A percentile compares a stretch with the other conserved stretches of the same genome.
Evolutionary conservation across 2,329 filamentous ascomycete species (phyloP).

Genomic region (Penicillium occitanis): DNA sequence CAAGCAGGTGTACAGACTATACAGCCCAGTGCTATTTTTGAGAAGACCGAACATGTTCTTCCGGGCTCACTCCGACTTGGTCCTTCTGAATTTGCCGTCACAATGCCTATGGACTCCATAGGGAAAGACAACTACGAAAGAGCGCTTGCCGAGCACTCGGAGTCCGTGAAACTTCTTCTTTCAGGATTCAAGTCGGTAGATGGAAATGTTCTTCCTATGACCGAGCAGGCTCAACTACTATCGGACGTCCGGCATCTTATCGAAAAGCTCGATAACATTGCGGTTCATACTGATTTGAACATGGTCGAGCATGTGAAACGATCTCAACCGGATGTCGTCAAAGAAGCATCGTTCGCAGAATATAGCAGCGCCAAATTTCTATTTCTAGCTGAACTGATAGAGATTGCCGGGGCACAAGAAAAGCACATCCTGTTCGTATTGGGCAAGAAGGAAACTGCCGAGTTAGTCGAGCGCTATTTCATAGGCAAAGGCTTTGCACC

Average conservation of each 20-base stretch:
- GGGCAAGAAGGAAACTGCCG: conserved; percentile 36
- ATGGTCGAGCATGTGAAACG: conserved; percentile 40
- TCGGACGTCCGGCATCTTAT: conserved; percentile 38
- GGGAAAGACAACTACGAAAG: conserved; percentile 45
- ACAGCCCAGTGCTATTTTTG: conserved; percentile 39
- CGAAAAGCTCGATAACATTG: conserved; percentile 42
- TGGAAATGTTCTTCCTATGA: conserved; percentile 18
- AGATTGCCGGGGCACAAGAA: conserved; percentile 35
- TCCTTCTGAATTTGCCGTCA: conserved; percentile 42
- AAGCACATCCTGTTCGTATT: conserved; percentile 44
- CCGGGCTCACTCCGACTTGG: conserved; percentile 40
- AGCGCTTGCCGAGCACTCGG: conserved; percentile 31
- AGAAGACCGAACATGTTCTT: conserved; percentile 26
- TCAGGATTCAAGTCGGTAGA: conserved; percentile 23
- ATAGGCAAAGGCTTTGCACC: conserved; percentile 41
- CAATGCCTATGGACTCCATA: conserved; percentile 46
- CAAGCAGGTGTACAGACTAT: conserved; percentile 35
- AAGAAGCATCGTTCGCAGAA: conserved; percentile 47
- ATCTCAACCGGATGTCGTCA: conserved; percentile 34
- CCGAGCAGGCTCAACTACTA: conserved; percentile 31
- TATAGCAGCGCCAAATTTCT: conserved; percentile 50
- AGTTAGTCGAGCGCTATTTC: conserved; percentile 45
- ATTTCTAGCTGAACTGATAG: conserved; percentile 45
- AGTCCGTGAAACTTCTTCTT: conserved; percentile 35
- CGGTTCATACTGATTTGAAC: conserved; percentile 48